These are phyloP conservation scores for Prunus padus DNA, from an alignment of 306 rosid species.

Conservation along the genomic window DNA sequence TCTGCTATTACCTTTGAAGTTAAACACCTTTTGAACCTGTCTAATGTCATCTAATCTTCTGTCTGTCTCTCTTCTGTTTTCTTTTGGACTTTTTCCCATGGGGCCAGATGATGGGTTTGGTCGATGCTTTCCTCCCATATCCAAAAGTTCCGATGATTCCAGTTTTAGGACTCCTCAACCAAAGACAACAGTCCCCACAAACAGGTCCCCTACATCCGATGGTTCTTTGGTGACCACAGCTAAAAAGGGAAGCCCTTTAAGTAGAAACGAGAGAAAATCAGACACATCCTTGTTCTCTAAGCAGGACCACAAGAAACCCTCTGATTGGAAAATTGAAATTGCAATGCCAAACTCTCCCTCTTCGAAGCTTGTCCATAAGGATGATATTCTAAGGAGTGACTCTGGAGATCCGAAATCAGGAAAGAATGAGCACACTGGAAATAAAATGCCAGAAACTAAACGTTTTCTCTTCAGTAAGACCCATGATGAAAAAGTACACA, in stretches of 20 bases:
- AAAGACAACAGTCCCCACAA: slow-evolving; percentile 60
- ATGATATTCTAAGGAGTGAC: slow-evolving; percentile 38
- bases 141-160: slow-evolving; percentile 38
- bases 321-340: slow-evolving; percentile 48
- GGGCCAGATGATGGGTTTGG: slow-evolving; percentile 51
- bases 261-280: slow-evolving; percentile 39
- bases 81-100: slow-evolving; percentile 23
- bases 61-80: neutral
- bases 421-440: slow-evolving; percentile 29
- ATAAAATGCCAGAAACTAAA: slow-evolving; percentile 44
- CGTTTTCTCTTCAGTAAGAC: slow-evolving; percentile 45
- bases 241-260: slow-evolving; percentile 37
- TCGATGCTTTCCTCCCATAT: slow-evolving; percentile 36
- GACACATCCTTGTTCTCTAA: slow-evolving; percentile 33
- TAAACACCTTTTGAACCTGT: neutral
- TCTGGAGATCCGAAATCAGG: slow-evolving; percentile 33
- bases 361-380: slow-evolving; percentile 40
- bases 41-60: neutral
- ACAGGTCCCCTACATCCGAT: slow-evolving; percentile 61
- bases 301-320: slow-evolving; percentile 44
- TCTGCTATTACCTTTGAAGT: slow-evolving; percentile 1
- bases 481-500: slow-evolving; percentile 55
- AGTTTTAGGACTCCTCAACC: slow-evolving; percentile 44
- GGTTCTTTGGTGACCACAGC: slow-evolving; percentile 38
- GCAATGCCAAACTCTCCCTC: slow-evolving; percentile 37